Conservation (phyloP, 306 rosid species). For the Rosa lucieae region DNA sequence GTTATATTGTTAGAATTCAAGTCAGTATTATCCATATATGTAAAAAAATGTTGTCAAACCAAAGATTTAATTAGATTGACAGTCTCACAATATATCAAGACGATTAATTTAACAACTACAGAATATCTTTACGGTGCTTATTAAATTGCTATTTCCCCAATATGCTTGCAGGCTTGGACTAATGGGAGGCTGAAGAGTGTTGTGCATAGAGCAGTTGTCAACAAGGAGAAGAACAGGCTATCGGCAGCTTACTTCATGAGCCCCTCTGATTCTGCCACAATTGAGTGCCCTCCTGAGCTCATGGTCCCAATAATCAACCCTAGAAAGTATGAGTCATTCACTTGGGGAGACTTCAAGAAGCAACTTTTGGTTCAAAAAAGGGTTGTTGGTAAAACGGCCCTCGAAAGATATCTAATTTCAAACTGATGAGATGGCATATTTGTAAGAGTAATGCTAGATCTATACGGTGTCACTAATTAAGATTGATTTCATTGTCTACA, state of each 20-base stretch:
- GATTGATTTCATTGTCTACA: background rate
- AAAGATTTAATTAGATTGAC: too few species aligned
- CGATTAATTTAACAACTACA: too few species aligned
- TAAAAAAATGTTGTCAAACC: too few species aligned
- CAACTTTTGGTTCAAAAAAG: constrained; percentile 18
- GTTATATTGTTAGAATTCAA: too few species aligned
- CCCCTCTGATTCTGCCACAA: background rate
- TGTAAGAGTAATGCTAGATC: background rate
- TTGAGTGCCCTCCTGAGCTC: constrained; percentile 8
- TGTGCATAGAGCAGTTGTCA: constrained; percentile 21
- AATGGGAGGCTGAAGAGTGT: constrained; percentile 20
- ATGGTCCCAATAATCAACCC: constrained; percentile 5
- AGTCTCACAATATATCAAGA: too few species aligned
- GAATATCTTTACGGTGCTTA: background rate
- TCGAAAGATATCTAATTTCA: constrained; percentile 1
- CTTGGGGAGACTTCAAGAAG: constrained; percentile 18
- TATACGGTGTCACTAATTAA: too few species aligned
- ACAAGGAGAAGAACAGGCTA: constrained; percentile 24
- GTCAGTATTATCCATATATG: too few species aligned
- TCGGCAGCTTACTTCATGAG: constrained; percentile 25
- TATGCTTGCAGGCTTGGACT: constrained; percentile 18
- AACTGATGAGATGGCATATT: background rate
- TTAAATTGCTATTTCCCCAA: background rate
- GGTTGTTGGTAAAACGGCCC: constrained; percentile 20
- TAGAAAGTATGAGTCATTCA: constrained; percentile 5